Conservation (phyloP, 2,329 filamentous ascomycete genomes). For the Stylonectria norvegica region DNA sequence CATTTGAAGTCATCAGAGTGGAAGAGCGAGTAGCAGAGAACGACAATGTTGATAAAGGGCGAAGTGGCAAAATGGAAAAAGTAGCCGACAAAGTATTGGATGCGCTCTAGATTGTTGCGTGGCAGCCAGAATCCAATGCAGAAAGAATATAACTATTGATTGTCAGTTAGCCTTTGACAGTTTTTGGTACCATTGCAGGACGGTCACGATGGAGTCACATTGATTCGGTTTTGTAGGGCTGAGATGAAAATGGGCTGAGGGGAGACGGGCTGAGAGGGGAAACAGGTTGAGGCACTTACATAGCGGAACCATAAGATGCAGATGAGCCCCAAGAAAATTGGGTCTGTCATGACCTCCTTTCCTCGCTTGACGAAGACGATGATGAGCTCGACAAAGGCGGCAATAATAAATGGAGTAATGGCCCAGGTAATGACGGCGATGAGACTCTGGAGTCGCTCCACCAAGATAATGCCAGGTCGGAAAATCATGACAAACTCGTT, state of each 20-base stretch:
- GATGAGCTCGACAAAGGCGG: slow-evolving; percentile 36
- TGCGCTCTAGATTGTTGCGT: slow-evolving; percentile 35
- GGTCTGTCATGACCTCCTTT: slow-evolving; percentile 32
- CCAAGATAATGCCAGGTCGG: slow-evolving; percentile 38
- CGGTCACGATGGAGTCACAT: too few relatives aligned
- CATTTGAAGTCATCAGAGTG: slow-evolving; percentile 45
- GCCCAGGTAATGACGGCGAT: slow-evolving; percentile 46
- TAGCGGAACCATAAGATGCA: slow-evolving; percentile 37
- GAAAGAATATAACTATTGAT: slow-evolving; percentile 38
- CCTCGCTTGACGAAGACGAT: slow-evolving; percentile 34
- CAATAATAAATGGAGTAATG: slow-evolving; percentile 44
- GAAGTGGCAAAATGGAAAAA: slow-evolving; percentile 36
- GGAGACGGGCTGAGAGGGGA: not conserved
- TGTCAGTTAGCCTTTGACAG: slow-evolving; percentile 13
- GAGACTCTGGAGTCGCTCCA: slow-evolving; percentile 44
- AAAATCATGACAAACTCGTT: slow-evolving; percentile 50
- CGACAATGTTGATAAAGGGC: slow-evolving; percentile 42
- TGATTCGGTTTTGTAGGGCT: too few relatives aligned
- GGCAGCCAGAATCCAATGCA: slow-evolving; percentile 43
- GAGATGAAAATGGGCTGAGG: too few relatives aligned
- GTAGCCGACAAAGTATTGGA: slow-evolving; percentile 39
- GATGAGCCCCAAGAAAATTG: slow-evolving; percentile 37
- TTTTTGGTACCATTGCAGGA: too few relatives aligned
- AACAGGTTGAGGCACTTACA: slow-evolving; percentile 30
- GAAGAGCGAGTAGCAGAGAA: slow-evolving; percentile 40